phyloP scores from a whole-genome alignment of 306 rosid species.

The Senna siamea region DNA sequence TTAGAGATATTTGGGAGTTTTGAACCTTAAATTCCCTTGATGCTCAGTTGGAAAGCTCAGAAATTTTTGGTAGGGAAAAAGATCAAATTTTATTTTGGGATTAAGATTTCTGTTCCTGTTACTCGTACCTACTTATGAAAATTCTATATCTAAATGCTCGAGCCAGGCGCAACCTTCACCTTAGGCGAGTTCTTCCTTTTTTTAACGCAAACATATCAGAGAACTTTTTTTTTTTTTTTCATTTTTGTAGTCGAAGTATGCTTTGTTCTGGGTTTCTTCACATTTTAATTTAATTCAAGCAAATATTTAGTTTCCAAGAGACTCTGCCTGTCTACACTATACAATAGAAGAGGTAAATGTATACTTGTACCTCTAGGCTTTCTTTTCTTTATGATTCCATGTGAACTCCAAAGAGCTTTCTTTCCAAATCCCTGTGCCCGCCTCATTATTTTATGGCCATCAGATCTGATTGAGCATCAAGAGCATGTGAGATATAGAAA shows the following conservation, averaged over 20 bases:
- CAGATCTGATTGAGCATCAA: neutral
- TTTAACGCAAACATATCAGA: neutral
- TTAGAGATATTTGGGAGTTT: slow-evolving; percentile 9
- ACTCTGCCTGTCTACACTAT: neutral
- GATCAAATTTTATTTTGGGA: neutral
- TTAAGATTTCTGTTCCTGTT: neutral
- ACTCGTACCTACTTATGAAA: neutral
- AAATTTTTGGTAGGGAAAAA: neutral
- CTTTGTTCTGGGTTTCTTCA: neutral
- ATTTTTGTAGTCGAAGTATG: neutral
- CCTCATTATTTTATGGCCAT: neutral
- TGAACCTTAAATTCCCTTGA: neutral
- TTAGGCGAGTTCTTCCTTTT: neutral
- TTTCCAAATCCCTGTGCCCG: neutral
- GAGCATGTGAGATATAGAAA: neutral
- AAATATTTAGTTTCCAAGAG: neutral
- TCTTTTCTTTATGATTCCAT: neutral
- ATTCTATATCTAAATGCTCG: neutral
- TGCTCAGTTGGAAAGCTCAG: slow-evolving; percentile 5
- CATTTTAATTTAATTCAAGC: neutral
- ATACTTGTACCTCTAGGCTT: neutral
- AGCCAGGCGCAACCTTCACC: neutral
- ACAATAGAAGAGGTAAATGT: neutral
- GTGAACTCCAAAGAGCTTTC: neutral
- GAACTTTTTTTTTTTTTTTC: neutral